phyloP scores from a whole-genome alignment of 371 early-diverging fungal genomes.

The Mortierella sp. region DNA sequence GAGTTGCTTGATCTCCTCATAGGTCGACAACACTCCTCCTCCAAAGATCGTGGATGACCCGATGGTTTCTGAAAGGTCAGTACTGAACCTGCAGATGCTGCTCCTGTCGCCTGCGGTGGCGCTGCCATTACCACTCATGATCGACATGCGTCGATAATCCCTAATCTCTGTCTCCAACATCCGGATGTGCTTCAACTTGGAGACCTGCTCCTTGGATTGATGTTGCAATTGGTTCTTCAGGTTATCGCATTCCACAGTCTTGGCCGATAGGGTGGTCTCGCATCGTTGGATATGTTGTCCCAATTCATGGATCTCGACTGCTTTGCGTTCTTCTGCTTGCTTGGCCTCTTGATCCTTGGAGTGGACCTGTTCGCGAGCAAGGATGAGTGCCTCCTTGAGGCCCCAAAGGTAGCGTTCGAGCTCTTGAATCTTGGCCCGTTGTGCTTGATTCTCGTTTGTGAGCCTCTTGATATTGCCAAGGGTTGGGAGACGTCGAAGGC shows the following conservation, averaged over 20 bases:
- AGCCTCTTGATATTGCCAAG: constrained; percentile 31
- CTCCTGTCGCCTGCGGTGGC: constrained; percentile 1
- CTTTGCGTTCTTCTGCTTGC: constrained; percentile 21
- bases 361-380: constrained; percentile 29
- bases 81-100: constrained; percentile 7
- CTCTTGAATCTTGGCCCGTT: constrained; percentile 34
- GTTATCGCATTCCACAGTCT: constrained; percentile 34
- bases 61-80: constrained; percentile 20
- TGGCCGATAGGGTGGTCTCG: constrained; percentile 27
- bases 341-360: constrained; percentile 30
- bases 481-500: constrained; percentile 29
- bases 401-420: constrained; percentile 47
- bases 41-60: constrained; percentile 17
- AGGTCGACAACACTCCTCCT: background rate
- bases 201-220: constrained; percentile 37
- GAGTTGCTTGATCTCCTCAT: constrained; percentile 27
- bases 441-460: constrained; percentile 23
- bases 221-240: constrained; percentile 24
- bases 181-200: constrained; percentile 37
- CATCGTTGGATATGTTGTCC: constrained; percentile 43
- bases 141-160: constrained; percentile 34
- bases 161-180: constrained; percentile 43
- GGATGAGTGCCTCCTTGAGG: constrained; percentile 44
- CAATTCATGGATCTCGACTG: constrained; percentile 44
- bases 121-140: constrained; percentile 13